Conservation (phyloP, 352 stramenopile species). For the Globisporangium polare region DNA sequence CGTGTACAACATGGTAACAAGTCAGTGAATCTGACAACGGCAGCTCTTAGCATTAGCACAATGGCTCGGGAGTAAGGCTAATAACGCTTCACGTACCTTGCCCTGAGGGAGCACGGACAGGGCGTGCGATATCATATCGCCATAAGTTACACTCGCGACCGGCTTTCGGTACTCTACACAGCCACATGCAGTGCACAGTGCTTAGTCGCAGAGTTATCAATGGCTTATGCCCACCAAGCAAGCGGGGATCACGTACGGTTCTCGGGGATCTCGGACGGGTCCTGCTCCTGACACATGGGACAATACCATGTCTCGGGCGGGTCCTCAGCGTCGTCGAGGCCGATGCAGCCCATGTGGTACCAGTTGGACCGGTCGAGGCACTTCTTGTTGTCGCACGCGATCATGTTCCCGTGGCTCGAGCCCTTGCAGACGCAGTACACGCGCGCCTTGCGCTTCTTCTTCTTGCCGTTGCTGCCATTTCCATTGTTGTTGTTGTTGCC, state of each 20-base stretch:
- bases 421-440: conserved; percentile 78
- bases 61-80: too few relatives aligned
- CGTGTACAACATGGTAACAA: not conserved
- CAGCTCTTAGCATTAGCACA: not conserved
- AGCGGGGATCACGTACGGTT: conserved; percentile 43
- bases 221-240: too few relatives aligned
- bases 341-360: conserved; percentile 81
- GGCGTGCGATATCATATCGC: conserved; percentile 88
- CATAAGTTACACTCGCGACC: conserved; percentile 78
- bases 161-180: conserved; percentile 75
- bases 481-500: not conserved
- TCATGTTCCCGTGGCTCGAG: conserved; percentile 76
- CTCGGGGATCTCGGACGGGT: conserved; percentile 52
- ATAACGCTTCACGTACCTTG: conserved; percentile 68
- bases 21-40: not conserved
- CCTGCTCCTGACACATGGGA: conserved; percentile 51
- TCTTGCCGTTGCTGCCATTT: conserved; percentile 22
- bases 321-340: conserved; percentile 40
- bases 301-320: conserved; percentile 76
- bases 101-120: conserved; percentile 51
- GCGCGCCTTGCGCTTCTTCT: conserved; percentile 64
- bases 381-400: conserved; percentile 79
- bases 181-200: too few relatives aligned
- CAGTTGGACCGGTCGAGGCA: conserved; percentile 78
- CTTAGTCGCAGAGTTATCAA: too few relatives aligned